phyloP scores from a whole-genome alignment of 2,329 filamentous ascomycete species.

The Thielaviopsis punctulata region DNA sequence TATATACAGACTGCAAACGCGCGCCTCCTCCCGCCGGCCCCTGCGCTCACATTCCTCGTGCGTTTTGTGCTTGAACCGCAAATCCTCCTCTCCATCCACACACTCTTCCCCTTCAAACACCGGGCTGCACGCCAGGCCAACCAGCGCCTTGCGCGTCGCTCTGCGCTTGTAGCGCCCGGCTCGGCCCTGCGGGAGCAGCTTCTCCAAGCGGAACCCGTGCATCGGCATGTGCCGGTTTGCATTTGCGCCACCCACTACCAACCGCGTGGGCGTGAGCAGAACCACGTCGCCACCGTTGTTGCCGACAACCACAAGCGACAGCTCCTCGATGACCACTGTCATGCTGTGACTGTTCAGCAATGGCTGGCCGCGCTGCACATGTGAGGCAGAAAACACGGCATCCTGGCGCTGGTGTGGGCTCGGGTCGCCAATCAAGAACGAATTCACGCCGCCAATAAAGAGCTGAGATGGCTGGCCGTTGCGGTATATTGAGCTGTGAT shows the following conservation, averaged over 20 bases:
- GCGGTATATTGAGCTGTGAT: too few species aligned
- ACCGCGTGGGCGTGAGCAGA: slow-evolving; percentile 36
- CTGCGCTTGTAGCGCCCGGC: slow-evolving; percentile 28
- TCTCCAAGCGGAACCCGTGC: slow-evolving; percentile 36
- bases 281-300: slow-evolving; percentile 49
- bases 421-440: neutral
- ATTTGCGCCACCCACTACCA: slow-evolving; percentile 14
- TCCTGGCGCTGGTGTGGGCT: neutral
- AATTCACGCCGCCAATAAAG: neutral
- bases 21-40: neutral
- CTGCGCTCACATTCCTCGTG: too few species aligned
- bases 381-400: neutral
- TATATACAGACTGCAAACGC: too few species aligned
- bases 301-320: slow-evolving; percentile 51
- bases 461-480: neutral
- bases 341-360: neutral
- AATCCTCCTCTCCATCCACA: neutral
- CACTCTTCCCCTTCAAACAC: slow-evolving; percentile 31
- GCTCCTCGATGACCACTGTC: slow-evolving; percentile 40
- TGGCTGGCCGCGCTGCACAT: neutral
- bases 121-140: slow-evolving; percentile 52
- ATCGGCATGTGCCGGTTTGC: neutral
- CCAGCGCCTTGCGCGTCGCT: slow-evolving; percentile 33
- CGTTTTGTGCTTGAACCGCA: too few species aligned
- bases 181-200: slow-evolving; percentile 28